Evolutionary conservation across 1,139 yeast species (phyloP), one percentile per base, ranked within the genome.

Genomic region (Yamadazyma mexicana): DNA sequence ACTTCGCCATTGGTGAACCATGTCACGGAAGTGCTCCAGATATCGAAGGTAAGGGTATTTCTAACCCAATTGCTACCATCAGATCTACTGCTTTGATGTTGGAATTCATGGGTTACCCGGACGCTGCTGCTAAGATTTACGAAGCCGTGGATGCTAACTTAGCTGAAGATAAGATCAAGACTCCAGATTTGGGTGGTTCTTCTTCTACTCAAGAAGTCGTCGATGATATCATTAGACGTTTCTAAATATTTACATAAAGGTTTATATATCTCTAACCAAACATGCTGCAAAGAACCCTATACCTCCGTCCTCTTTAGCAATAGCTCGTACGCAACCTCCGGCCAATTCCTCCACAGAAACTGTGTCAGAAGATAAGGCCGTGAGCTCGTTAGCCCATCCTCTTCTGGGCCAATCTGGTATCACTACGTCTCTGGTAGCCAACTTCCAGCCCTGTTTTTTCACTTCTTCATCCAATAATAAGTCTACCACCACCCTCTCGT

Each of bases 11-110:
- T 62, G 98, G 98, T 63, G 98, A 92, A 69, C 98, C 98, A 58
- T 91, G 98, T 64, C 98, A 92, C 68, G 98, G 98, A 46, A 87
- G 96, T 45, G 98, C 98, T 42, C 98, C 98, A 40, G 98, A 92
- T 64, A 92, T 92, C 51, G 96, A 89, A 62, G 98, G 98, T 55
- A 81, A 79, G 64, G 94, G 86, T 54, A 91, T 92, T 59, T 81
- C 98, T 45, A 92, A 92, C 77, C 98, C 98, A 51, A 82, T 92
- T 59, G 98, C 98, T 41, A 92, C 98, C 35, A 91, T 92, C 61
- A 84, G 98, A 72, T 92, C 98, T 22, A 83, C 97, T 43, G 98
- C 98, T 42, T 77, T 92, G 62, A 87, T 94, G 96, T 80, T 92
- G 66, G 98, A 92, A 69, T 91, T 91, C 73, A 81, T 92, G 81